Evolutionary conservation across 2,329 filamentous ascomycete species (phyloP).

Genomic region (Neofusicoccum parvum): DNA sequence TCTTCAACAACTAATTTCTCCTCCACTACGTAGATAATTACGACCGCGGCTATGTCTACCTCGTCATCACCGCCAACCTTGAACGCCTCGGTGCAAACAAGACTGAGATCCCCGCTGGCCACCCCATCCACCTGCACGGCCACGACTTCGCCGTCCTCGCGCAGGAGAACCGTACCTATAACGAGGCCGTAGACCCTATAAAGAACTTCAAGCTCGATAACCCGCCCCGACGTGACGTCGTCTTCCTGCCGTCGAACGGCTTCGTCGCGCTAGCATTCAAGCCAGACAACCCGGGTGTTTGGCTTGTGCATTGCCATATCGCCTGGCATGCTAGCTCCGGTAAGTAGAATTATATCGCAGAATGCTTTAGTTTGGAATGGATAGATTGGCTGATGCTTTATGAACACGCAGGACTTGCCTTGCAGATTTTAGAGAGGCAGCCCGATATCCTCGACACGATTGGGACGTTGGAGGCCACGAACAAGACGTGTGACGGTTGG

Average conservation of each 20-base stretch:
- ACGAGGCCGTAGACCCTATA: slow-evolving; percentile 39
- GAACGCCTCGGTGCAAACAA: neutral
- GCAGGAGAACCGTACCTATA: slow-evolving; percentile 40
- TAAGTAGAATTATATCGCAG: neutral
- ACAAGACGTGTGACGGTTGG: slow-evolving; percentile 6
- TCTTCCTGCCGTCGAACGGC: slow-evolving; percentile 23
- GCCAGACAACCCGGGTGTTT: slow-evolving; percentile 40
- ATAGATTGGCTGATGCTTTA: too few relatives aligned
- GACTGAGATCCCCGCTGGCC: slow-evolving; percentile 26
- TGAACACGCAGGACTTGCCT: slow-evolving; percentile 30
- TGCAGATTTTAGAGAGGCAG: slow-evolving; percentile 37
- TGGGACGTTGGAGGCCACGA: slow-evolving; percentile 10
- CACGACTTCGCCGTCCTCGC: slow-evolving; percentile 34
- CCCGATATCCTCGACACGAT: slow-evolving; percentile 27
- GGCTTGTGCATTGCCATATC: slow-evolving; percentile 44
- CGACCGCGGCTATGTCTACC: slow-evolving; percentile 31
- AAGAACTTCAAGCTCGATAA: slow-evolving; percentile 47
- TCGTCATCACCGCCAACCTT: slow-evolving; percentile 30
- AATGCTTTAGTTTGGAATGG: neutral
- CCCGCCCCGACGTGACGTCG: slow-evolving; percentile 23
- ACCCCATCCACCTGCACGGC: slow-evolving; percentile 33
- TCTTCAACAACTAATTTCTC: neutral
- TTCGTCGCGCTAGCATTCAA: slow-evolving; percentile 39
- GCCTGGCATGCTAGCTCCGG: slow-evolving; percentile 38
- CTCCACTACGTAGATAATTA: slow-evolving; percentile 12